Conservation (phyloP, 1,139 yeast species). For the Pneumocystis jirovecii region DNA sequence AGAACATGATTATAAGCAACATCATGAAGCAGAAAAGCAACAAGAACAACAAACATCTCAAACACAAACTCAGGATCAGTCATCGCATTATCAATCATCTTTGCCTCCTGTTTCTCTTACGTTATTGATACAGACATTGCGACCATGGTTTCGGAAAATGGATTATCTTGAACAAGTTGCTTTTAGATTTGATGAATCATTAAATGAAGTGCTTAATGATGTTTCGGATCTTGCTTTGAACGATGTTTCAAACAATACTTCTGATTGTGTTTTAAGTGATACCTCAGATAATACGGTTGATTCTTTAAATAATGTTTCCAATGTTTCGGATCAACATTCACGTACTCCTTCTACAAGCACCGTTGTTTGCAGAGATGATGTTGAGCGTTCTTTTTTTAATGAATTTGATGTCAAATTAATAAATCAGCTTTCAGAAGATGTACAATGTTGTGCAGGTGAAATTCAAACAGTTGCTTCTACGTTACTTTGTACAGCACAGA, state of each 20-base stretch:
- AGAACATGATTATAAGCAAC: not conserved
- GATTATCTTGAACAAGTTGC: not conserved
- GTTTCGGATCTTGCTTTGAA: not conserved
- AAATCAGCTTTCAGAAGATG: not conserved
- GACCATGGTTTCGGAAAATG: not conserved
- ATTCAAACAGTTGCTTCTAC: not conserved
- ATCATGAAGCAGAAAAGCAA: too few relatives aligned
- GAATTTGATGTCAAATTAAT: not conserved
- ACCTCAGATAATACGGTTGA: not conserved
- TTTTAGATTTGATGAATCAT: not conserved
- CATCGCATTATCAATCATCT: not conserved
- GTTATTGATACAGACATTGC: not conserved
- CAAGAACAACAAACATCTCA: not conserved
- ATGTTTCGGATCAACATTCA: too few relatives aligned
- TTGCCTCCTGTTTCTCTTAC: not conserved
- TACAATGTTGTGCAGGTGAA: not conserved
- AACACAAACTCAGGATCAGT: not conserved
- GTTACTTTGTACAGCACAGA: not conserved
- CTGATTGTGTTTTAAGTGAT: not conserved
- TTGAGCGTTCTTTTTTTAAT: not conserved
- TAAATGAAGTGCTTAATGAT: not conserved
- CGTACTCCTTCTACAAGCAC: not conserved
- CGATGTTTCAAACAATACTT: not conserved
- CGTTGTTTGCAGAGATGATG: not conserved
- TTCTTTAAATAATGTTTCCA: too few relatives aligned